Conservation (phyloP, 192 early-diverging fungal genomes). For the Coemansia sp. region DNA sequence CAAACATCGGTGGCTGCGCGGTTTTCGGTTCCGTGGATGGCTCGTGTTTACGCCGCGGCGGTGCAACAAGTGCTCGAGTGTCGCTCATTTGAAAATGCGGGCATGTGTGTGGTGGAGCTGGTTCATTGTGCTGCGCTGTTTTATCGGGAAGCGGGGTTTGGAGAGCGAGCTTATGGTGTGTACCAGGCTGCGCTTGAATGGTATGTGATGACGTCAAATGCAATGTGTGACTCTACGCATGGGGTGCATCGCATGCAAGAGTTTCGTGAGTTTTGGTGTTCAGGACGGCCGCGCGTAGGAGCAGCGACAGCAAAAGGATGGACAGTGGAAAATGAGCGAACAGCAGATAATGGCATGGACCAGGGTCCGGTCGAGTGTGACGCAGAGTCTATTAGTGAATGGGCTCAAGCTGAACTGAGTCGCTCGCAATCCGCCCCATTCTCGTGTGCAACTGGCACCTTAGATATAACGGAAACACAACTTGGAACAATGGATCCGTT, state of each 20-base stretch:
- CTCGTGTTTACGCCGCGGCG: constrained; percentile 13
- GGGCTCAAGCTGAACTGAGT: neutral
- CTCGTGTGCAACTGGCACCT: neutral
- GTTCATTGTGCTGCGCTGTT: constrained; percentile 30
- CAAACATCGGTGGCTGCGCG: constrained; percentile 14
- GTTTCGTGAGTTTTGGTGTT: constrained; percentile 38
- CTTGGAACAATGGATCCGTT: constrained; percentile 18
- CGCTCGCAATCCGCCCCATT: neutral
- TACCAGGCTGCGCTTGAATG: constrained; percentile 43
- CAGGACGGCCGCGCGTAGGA: constrained; percentile 27
- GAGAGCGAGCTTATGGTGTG: constrained; percentile 18
- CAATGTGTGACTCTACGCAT: neutral
- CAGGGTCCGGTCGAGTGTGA: neutral
- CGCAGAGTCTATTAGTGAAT: neutral
- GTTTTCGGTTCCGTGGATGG: constrained; percentile 24
- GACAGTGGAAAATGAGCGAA: neutral
- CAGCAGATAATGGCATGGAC: neutral
- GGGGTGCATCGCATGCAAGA: constrained; percentile 14
- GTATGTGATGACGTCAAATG: constrained; percentile 21
- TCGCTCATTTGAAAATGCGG: neutral
- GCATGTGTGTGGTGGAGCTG: constrained; percentile 13
- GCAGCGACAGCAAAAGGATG: neutral
- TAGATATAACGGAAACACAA: neutral
- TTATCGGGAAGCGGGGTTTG: constrained; percentile 28
- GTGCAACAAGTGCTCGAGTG: neutral